A percentile compares a stretch with the other conserved stretches of the same genome.
phyloP scores from a whole-genome alignment of 2,329 filamentous ascomycete genomes.

The Microdochium nivale region DNA sequence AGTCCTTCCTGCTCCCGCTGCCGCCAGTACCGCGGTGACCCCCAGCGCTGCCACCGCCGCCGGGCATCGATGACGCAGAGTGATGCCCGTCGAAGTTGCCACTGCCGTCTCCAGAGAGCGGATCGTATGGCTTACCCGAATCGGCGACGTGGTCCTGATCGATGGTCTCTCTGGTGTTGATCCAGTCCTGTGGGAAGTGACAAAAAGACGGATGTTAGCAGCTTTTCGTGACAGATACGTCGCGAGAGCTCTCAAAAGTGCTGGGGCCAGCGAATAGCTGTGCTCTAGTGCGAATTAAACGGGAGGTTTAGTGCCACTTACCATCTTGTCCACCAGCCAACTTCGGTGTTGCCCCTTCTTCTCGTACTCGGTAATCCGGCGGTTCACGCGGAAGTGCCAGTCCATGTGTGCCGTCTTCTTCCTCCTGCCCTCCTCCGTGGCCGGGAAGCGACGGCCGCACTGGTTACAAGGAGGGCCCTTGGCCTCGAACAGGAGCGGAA shows the following conservation, averaged over 20 bases:
- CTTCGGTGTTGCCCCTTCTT: slow-evolving; percentile 84
- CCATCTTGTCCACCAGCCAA: slow-evolving; percentile 88
- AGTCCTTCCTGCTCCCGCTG: slow-evolving; percentile 53
- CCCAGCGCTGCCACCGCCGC: slow-evolving; percentile 33
- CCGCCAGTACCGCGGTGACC: slow-evolving; percentile 26
- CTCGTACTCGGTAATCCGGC: slow-evolving; percentile 76
- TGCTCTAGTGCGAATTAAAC: too few species aligned
- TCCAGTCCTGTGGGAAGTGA: slow-evolving; percentile 62
- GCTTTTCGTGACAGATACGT: too few species aligned
- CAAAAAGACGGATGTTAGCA: slow-evolving; percentile 14
- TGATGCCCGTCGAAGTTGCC: slow-evolving; percentile 27
- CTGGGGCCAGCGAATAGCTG: too few species aligned
- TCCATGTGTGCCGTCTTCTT: slow-evolving; percentile 91
- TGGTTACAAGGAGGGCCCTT: slow-evolving; percentile 83
- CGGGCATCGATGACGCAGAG: slow-evolving; percentile 17
- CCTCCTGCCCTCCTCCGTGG: slow-evolving; percentile 67
- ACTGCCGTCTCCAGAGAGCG: slow-evolving; percentile 22
- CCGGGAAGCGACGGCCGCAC: slow-evolving; percentile 79
- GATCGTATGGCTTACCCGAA: slow-evolving; percentile 26
- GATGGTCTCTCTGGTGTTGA: slow-evolving; percentile 71
- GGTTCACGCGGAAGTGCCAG: slow-evolving; percentile 95
- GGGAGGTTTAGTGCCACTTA: too few species aligned
- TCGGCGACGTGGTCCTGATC: slow-evolving; percentile 47
- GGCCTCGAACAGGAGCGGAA: slow-evolving; percentile 69
- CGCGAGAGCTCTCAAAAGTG: too few species aligned